phyloP scores from a whole-genome alignment of 768 basidiomycete species.

The Phanerochaete carnosa region DNA sequence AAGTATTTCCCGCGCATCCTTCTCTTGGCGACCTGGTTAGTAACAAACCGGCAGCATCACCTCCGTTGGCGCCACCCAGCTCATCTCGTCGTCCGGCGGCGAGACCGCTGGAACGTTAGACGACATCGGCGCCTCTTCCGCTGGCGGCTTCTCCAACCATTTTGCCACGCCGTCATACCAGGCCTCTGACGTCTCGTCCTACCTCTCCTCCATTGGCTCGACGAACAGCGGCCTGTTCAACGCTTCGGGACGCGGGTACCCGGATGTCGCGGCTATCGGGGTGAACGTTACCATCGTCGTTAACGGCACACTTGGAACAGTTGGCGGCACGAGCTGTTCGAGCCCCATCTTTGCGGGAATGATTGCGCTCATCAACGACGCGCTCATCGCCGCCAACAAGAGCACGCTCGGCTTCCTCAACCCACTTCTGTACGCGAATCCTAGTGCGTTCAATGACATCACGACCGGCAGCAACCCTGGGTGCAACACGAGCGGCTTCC shows the following conservation, averaged over 20 bases:
- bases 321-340: slow-evolving; percentile 62
- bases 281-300: slow-evolving; percentile 44
- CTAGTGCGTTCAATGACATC: slow-evolving; percentile 29
- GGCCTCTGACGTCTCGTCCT: slow-evolving; percentile 38
- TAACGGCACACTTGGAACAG: slow-evolving; percentile 29
- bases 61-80: slow-evolving; percentile 22
- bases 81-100: neutral
- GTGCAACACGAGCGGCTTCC: slow-evolving; percentile 33
- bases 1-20: slow-evolving; percentile 14
- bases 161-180: slow-evolving; percentile 56
- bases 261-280: slow-evolving; percentile 65
- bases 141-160: slow-evolving; percentile 68
- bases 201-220: slow-evolving; percentile 41
- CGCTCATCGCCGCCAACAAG: slow-evolving; percentile 26
- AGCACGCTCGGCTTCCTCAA: slow-evolving; percentile 36
- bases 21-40: neutral
- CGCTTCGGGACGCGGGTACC: slow-evolving; percentile 40
- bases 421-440: slow-evolving; percentile 30
- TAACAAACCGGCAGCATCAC: slow-evolving; percentile 22
- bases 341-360: slow-evolving; percentile 62
- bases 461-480: slow-evolving; percentile 29
- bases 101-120: neutral
- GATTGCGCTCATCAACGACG: slow-evolving; percentile 50
- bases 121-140: too few relatives aligned
- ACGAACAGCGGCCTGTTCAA: slow-evolving; percentile 61